Conservation (phyloP, 1,284 basidiomycete genomes). For the Naganishia sp. region DNA sequence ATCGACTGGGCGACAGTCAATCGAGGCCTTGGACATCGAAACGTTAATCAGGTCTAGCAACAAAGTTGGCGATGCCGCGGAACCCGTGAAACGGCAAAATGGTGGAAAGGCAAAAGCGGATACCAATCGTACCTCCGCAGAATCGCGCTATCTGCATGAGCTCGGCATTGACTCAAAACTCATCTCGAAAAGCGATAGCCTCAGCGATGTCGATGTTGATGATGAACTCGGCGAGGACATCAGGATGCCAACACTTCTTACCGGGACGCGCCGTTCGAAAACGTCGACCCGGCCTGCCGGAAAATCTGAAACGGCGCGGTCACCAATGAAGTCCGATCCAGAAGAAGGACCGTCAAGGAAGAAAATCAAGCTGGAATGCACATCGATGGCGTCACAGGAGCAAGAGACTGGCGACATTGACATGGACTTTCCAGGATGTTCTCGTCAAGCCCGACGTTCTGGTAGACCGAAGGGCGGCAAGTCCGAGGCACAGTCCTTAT, state of each 20-base stretch:
- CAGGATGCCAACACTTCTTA: constrained; percentile 43
- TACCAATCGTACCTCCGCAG: neutral
- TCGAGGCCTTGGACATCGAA: constrained; percentile 10
- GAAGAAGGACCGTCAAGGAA: constrained; percentile 40
- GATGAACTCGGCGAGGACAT: constrained; percentile 47
- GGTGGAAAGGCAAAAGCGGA: neutral
- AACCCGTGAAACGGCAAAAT: neutral
- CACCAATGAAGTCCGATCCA: neutral
- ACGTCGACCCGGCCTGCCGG: neutral
- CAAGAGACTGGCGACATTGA: neutral
- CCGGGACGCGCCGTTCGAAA: neutral
- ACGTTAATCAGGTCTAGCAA: neutral
- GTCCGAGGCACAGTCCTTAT: constrained; percentile 2
- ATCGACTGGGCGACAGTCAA: neutral
- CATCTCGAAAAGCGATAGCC: constrained; percentile 47
- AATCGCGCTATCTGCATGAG: constrained; percentile 39
- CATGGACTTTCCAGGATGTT: neutral
- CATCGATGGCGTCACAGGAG: constrained; percentile 36
- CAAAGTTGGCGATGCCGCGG: neutral
- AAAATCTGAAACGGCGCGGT: neutral
- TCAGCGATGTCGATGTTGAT: constrained; percentile 49
- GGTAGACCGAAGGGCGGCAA: constrained; percentile 26
- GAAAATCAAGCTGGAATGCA: constrained; percentile 41
- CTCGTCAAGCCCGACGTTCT: neutral
- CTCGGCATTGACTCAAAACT: constrained; percentile 50